Percentiles rank a stretch among this genome's conserved stretches.
These are phyloP conservation scores for Cymbopogon citratus DNA, from an alignment of 176 grass and related monocot species.

Conservation along the genomic window DNA sequence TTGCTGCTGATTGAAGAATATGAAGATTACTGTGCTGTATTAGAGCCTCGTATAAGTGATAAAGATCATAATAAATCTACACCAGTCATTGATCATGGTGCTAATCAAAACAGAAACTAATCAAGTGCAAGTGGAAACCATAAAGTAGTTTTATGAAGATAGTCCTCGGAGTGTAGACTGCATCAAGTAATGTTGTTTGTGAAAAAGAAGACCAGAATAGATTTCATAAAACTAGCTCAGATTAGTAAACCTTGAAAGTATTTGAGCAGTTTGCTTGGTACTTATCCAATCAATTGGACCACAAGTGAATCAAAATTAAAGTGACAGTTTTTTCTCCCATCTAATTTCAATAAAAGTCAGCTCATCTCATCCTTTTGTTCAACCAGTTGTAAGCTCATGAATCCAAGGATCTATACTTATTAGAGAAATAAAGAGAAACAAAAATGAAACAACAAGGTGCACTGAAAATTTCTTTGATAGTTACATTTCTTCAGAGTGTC, in stretches of 20 bases:
- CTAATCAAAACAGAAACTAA: background rate
- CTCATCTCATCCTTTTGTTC: slow-evolving; percentile 3
- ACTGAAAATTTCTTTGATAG: background rate
- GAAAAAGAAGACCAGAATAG: background rate
- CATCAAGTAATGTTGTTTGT: background rate
- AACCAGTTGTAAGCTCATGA: background rate
- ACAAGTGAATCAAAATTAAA: background rate
- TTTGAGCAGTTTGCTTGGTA: background rate
- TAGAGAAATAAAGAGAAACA: background rate
- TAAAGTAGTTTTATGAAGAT: background rate
- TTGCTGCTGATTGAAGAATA: background rate
- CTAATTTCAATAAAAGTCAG: background rate
- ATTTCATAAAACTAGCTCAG: background rate
- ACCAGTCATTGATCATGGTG: background rate
- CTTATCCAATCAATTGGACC: background rate
- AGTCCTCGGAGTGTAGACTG: background rate
- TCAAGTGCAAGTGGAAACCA: background rate
- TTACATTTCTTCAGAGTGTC: background rate
- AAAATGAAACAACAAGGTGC: slow-evolving; percentile 7
- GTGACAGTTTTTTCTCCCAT: background rate
- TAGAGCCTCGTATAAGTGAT: background rate
- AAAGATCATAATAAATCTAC: slow-evolving; percentile 8
- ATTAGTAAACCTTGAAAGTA: background rate
- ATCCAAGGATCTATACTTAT: background rate
- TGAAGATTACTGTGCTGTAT: background rate